phyloP scores from a whole-genome alignment of 1,139 yeast genomes.

The Blastobotrys malaysiensis region DNA sequence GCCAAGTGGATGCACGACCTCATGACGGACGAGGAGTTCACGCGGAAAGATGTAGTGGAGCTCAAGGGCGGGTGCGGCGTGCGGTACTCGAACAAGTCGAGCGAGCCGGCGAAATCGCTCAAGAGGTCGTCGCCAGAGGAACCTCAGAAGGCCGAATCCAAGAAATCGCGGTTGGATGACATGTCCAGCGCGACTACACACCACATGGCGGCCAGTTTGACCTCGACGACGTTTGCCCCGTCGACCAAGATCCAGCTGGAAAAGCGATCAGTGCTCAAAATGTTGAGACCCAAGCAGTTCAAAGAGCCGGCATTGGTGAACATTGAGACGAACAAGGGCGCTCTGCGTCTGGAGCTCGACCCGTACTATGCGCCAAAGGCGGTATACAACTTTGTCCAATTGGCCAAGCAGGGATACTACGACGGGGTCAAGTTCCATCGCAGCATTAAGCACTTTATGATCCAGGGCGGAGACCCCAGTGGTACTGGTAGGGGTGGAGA shows the following conservation, averaged over 20 bases:
- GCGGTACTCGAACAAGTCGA: conserved; percentile 10
- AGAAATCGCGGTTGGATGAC: background rate
- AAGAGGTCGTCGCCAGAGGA: conserved; percentile 1
- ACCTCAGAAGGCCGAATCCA: background rate
- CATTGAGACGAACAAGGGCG: conserved; percentile 40
- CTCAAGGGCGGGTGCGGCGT: conserved; percentile 28
- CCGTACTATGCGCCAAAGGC: conserved; percentile 40
- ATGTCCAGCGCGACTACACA: conserved; percentile 25
- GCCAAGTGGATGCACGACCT: conserved; percentile 31
- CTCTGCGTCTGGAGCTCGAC: conserved; percentile 37
- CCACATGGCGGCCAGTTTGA: conserved; percentile 32
- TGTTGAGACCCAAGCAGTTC: conserved; percentile 30
- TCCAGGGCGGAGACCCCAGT: conserved; percentile 49
- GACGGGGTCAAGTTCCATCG: conserved; percentile 43
- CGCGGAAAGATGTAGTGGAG: conserved; percentile 27
- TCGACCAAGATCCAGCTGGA: conserved; percentile 24
- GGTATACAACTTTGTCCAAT: conserved; percentile 40
- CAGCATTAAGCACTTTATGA: conserved; percentile 45
- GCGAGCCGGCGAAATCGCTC: background rate
- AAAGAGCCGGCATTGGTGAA: conserved; percentile 30
- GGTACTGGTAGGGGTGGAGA: conserved; percentile 45
- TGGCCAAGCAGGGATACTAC: conserved; percentile 39
- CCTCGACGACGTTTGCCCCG: conserved; percentile 32
- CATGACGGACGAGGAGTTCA: conserved; percentile 31
- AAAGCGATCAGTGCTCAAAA: conserved; percentile 22